phyloP scores from a whole-genome alignment of 495 filamentous ascomycete species.

The Penicillium coprophilum region DNA sequence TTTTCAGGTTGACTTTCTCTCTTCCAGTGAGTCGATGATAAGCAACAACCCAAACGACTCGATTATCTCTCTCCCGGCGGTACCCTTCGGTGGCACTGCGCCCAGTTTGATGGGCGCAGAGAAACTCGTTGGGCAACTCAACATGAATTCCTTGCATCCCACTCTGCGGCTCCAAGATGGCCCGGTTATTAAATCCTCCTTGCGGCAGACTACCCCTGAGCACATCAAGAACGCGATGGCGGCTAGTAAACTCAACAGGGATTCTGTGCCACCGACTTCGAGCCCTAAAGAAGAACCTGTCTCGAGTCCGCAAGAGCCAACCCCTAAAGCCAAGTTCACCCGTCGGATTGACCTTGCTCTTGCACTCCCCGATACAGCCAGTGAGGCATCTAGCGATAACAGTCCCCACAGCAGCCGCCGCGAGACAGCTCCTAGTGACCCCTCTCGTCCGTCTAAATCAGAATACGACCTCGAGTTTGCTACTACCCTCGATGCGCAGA shows the following conservation, averaged over 20 bases:
- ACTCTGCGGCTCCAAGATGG: slow-evolving; percentile 29
- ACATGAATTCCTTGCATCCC: slow-evolving; percentile 60
- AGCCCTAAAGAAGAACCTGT: slow-evolving; percentile 6
- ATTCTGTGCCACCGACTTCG: slow-evolving; percentile 13
- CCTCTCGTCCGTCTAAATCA: not conserved
- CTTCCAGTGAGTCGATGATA: slow-evolving; percentile 51
- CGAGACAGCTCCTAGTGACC: not conserved
- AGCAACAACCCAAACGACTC: slow-evolving; percentile 41
- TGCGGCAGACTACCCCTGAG: slow-evolving; percentile 35
- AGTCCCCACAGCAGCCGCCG: slow-evolving; percentile 19
- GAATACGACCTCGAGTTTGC: slow-evolving; percentile 38
- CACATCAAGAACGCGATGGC: slow-evolving; percentile 20
- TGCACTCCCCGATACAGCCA: slow-evolving; percentile 46
- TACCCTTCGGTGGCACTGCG: slow-evolving; percentile 43
- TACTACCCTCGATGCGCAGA: slow-evolving; percentile 45
- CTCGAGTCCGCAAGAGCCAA: slow-evolving; percentile 19
- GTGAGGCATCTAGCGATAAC: slow-evolving; percentile 38
- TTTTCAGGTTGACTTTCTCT: slow-evolving; percentile 34
- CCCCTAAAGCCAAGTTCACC: slow-evolving; percentile 38
- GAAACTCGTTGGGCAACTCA: slow-evolving; percentile 63
- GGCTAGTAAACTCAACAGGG: slow-evolving; percentile 12
- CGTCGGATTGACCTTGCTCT: slow-evolving; percentile 40
- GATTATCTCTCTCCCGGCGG: slow-evolving; percentile 43
- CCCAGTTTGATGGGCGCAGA: slow-evolving; percentile 66
- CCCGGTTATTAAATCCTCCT: slow-evolving; percentile 37